Evolutionary conservation across 768 basidiomycete species (phyloP).

Genomic region (Paxillus involutus): DNA sequence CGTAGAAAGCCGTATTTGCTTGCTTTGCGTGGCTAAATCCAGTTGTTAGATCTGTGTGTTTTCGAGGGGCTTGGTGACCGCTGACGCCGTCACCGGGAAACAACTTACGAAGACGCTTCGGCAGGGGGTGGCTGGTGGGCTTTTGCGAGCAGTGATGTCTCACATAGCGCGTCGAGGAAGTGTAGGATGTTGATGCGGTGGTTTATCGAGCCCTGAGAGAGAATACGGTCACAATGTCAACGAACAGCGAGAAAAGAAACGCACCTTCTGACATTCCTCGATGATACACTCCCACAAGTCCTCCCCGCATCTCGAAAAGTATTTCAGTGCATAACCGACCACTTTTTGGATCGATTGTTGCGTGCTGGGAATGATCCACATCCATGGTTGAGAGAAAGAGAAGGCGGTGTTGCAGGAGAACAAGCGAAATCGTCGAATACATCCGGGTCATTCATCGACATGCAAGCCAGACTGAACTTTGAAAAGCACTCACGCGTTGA

Average conservation of each 20-base stretch:
- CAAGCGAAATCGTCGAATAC: not conserved
- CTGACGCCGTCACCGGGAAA: not conserved
- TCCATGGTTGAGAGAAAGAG: not conserved
- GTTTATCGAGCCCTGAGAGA: constrained; percentile 74
- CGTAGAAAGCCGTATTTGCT: constrained; percentile 56
- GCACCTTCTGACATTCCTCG: constrained; percentile 87
- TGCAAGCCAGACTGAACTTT: not conserved
- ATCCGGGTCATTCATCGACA: not conserved
- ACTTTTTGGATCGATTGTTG: constrained; percentile 89
- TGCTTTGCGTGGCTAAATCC: constrained; percentile 32
- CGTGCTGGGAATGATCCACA: constrained; percentile 46
- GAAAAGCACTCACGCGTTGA: constrained; percentile 54
- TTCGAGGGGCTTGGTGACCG: no score
- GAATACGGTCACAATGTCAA: not conserved
- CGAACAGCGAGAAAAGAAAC: not conserved
- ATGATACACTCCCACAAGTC: constrained; percentile 93
- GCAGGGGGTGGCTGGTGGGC: constrained; percentile 41
- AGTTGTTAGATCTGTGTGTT: not conserved
- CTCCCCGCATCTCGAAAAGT: constrained; percentile 82
- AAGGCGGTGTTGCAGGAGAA: not conserved
- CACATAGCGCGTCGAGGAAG: constrained; percentile 86
- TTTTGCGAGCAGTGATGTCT: constrained; percentile 69
- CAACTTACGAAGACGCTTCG: constrained; percentile 22
- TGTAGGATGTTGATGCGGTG: constrained; percentile 92
- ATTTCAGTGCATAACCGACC: constrained; percentile 82